Conservation (phyloP, 75 land plant species). For the Selaginella tamariscina region DNA sequence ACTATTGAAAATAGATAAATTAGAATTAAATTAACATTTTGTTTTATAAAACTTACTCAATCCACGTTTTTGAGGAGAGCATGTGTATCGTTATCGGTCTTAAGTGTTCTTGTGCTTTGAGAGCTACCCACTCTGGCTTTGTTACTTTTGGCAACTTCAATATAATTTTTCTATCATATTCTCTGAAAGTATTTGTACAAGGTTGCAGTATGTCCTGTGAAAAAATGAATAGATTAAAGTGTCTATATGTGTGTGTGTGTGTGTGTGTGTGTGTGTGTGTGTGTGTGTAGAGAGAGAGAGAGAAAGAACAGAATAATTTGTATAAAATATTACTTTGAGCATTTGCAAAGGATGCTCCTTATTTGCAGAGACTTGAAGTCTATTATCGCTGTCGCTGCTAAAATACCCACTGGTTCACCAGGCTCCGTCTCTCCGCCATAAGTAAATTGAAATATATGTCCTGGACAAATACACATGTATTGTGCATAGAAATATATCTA, state of each 20-base stretch:
- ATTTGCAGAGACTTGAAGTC: conserved; percentile 71
- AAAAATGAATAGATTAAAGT: neutral
- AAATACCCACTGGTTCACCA: conserved; percentile 86
- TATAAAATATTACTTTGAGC: neutral
- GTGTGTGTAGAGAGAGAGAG: neutral
- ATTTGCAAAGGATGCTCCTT: neutral
- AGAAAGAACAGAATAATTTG: neutral
- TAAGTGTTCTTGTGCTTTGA: neutral
- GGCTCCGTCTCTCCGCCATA: conserved; percentile 34
- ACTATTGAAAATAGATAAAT: too few relatives aligned
- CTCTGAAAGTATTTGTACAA: neutral
- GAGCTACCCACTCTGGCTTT: neutral
- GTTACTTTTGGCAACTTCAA: neutral
- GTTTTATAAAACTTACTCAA: neutral
- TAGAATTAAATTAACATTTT: neutral
- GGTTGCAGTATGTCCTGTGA: neutral
- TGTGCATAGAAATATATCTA: too few relatives aligned
- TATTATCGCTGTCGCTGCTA: conserved; percentile 89
- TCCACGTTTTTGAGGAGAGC: neutral
- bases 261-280: too few relatives aligned
- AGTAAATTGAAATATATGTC: conserved; percentile 56
- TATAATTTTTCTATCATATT: neutral
- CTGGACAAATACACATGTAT: too few relatives aligned
- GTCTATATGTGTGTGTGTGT: too few relatives aligned
- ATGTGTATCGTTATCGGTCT: neutral